Conservation (phyloP, 108 stramenopile species). For the Conticribra guillardii region DNA sequence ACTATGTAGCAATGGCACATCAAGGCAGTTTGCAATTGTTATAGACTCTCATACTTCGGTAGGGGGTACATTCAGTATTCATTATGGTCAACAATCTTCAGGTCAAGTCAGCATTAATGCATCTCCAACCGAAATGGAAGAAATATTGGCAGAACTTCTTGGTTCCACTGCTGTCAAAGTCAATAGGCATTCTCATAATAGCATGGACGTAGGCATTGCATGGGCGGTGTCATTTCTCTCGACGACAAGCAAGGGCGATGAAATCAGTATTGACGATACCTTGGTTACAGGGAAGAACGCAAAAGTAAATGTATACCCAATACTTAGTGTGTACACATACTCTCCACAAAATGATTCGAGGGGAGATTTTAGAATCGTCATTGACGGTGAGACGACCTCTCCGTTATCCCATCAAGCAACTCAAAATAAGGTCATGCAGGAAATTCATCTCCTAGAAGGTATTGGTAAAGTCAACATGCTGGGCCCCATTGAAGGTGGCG, state of each 20-base stretch:
- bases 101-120: constrained; percentile 14
- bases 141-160: constrained; percentile 20
- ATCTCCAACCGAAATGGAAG: constrained; percentile 39
- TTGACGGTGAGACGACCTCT: constrained; percentile 43
- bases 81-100: constrained; percentile 18
- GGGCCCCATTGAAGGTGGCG: constrained; percentile 19
- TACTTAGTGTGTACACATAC: constrained; percentile 31
- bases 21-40: constrained; percentile 36
- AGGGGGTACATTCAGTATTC: constrained; percentile 32
- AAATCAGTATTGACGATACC: constrained; percentile 31
- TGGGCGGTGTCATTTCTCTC: constrained; percentile 37
- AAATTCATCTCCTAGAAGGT: constrained; percentile 42
- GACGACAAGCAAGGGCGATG: constrained; percentile 9
- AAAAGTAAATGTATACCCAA: constrained; percentile 32
- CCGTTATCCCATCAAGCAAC: constrained; percentile 43
- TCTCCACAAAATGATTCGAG: constrained; percentile 21
- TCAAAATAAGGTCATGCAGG: constrained; percentile 27
- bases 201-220: constrained; percentile 32
- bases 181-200: constrained; percentile 26
- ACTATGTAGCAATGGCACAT: constrained; percentile 26
- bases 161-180: constrained; percentile 16
- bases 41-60: constrained; percentile 29
- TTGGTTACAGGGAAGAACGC: constrained; percentile 43
- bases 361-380: constrained; percentile 42
- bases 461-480: constrained; percentile 48